Evolutionary conservation across 108 stramenopile genomes (phyloP).

Genomic region (Heterococcus sp.): DNA sequence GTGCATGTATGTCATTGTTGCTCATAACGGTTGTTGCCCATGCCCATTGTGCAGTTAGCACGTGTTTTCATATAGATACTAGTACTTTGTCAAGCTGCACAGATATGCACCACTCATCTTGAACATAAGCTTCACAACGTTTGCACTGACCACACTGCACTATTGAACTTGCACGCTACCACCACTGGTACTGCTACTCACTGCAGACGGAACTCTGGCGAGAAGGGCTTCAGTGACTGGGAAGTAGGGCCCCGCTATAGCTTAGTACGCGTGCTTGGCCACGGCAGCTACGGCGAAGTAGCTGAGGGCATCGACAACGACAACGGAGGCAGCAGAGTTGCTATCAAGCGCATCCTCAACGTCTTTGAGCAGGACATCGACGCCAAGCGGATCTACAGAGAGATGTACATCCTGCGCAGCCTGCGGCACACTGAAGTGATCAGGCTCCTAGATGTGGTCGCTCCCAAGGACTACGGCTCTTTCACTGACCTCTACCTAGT

Average conservation of each 20-base stretch:
- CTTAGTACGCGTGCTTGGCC: slow-evolving; percentile 75
- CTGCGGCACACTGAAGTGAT: slow-evolving; percentile 83
- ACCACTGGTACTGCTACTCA: no score
- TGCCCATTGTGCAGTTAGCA: no score
- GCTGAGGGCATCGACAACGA: slow-evolving; percentile 82
- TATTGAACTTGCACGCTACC: no score
- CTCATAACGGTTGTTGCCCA: no score
- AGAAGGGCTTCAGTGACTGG: neutral
- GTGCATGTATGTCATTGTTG: no score
- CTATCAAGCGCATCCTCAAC: slow-evolving; percentile 85
- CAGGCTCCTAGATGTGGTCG: slow-evolving; percentile 80
- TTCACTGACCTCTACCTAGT: slow-evolving; percentile 80
- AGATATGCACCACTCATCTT: no score
- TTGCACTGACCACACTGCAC: no score
- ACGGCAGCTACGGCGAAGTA: slow-evolving; percentile 93
- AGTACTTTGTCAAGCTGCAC: no score
- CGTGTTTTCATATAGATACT: no score
- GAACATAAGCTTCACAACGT: no score
- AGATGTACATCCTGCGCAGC: slow-evolving; percentile 85
- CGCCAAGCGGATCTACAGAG: slow-evolving; percentile 68
- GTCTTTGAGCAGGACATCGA: slow-evolving; percentile 81
- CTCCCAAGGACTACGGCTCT: slow-evolving; percentile 40
- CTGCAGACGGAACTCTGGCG: no score
- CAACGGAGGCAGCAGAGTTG: slow-evolving; percentile 64
- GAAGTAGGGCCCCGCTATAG: neutral